Evolutionary conservation across 345 rosid genomes (phyloP).

Genomic region (Chamaenerion angustifolium): DNA sequence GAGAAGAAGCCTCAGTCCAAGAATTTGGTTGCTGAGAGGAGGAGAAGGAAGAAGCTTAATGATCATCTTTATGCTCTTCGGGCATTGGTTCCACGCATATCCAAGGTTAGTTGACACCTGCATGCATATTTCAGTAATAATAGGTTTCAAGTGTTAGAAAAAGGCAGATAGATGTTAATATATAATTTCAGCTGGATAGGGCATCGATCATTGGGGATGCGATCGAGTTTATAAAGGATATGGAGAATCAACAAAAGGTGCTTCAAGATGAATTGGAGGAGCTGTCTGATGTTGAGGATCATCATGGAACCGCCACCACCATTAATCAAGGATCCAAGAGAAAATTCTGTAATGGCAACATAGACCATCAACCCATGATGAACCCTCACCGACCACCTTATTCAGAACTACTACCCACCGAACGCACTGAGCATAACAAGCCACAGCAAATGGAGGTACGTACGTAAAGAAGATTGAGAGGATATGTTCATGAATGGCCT

Average conservation of each 20-base stretch:
- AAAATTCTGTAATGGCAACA: conserved; percentile 1
- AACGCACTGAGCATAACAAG: conserved; percentile 20
- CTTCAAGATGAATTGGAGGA: conserved; percentile 83
- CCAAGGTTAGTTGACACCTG: conserved; percentile 39
- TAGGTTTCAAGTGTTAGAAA: no score
- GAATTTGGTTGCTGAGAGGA: conserved; percentile 81
- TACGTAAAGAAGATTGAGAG: no score
- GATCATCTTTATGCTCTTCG: conserved; percentile 75
- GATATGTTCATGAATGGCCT: no score
- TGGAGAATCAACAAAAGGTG: conserved; percentile 58
- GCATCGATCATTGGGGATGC: conserved; percentile 91
- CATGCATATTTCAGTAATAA: no score
- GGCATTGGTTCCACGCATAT: conserved; percentile 67
- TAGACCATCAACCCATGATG: no score
- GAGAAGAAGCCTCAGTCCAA: conserved; percentile 55
- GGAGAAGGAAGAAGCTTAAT: conserved; percentile 82
- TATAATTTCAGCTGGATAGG: conserved; percentile 45
- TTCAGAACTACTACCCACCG: no score
- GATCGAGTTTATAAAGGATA: conserved; percentile 72
- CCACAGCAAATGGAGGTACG: conserved; percentile 89
- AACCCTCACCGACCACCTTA: no score
- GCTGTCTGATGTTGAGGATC: conserved; percentile 54
- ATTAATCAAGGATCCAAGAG: conserved; percentile 14
- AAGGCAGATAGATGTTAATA: no score
- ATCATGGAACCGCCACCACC: conserved; percentile 18